Evolutionary conservation across 2,329 filamentous ascomycete genomes (phyloP).

Genomic region (Monilinia fructigena): DNA sequence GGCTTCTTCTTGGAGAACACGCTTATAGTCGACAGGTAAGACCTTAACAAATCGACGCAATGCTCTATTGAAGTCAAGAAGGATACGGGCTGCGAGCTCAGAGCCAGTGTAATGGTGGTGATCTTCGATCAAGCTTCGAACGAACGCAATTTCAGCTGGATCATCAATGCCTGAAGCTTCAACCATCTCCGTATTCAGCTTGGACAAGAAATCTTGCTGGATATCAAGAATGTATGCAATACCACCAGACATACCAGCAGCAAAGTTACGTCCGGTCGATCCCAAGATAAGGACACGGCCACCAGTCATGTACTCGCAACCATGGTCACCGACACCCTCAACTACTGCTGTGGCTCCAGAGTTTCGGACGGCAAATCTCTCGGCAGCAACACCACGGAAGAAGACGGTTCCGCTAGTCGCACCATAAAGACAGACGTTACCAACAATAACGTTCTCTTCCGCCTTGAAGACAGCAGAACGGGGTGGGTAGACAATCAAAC

Average conservation of each 20-base stretch:
- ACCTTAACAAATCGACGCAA: slow-evolving; percentile 91
- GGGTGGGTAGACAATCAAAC: slow-evolving; percentile 89
- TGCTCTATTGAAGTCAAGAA: slow-evolving; percentile 93
- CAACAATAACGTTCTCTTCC: slow-evolving; percentile 91
- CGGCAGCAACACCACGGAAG: slow-evolving; percentile 95
- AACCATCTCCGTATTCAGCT: slow-evolving; percentile 98
- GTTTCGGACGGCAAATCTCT: slow-evolving; percentile 95
- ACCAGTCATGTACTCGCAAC: slow-evolving; percentile 98
- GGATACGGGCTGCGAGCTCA: slow-evolving; percentile 85
- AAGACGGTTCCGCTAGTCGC: slow-evolving; percentile 88
- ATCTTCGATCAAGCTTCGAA: slow-evolving; percentile 90
- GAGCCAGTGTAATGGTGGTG: slow-evolving; percentile 98
- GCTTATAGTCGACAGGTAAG: slow-evolving; percentile 93
- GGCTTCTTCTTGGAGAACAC: slow-evolving; percentile 81
- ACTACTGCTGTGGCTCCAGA: slow-evolving; percentile 95
- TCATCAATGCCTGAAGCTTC: slow-evolving; percentile 83
- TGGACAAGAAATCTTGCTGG: slow-evolving; percentile 82
- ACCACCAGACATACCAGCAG: slow-evolving; percentile 96
- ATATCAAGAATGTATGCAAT: slow-evolving; percentile 94
- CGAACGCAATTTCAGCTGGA: slow-evolving; percentile 81
- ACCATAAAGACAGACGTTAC: slow-evolving; percentile 93
- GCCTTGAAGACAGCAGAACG: slow-evolving; percentile 90
- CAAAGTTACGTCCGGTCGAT: slow-evolving; percentile 91
- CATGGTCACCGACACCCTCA: slow-evolving; percentile 93
- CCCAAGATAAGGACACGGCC: slow-evolving; percentile 86